phyloP scores from a whole-genome alignment of 1,284 basidiomycete species.

The Leccinum discolor region DNA sequence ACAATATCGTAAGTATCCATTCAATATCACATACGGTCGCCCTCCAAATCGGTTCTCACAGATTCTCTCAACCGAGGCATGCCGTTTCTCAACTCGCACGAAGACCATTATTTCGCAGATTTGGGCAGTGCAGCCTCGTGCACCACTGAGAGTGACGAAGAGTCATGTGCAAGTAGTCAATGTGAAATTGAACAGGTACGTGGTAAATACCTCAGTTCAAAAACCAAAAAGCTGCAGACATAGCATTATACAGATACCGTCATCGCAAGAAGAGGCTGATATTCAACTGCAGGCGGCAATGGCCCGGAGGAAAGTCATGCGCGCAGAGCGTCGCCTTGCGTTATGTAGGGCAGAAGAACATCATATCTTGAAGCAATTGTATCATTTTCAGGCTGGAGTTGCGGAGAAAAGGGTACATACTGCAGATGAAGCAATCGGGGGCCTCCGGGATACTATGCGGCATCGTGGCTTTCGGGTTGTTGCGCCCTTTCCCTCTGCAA shows the following conservation, averaged over 20 bases:
- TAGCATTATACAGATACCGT: not conserved
- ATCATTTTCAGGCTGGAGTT: not conserved
- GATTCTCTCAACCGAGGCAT: not conserved
- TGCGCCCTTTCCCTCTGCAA: not conserved
- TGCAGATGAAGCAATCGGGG: not conserved
- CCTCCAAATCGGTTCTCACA: not conserved
- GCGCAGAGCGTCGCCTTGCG: not conserved
- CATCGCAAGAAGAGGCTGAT: not conserved
- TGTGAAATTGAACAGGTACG: not conserved
- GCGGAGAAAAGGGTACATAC: not conserved
- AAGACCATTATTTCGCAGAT: not conserved
- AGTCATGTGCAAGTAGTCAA: not conserved
- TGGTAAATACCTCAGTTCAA: not conserved
- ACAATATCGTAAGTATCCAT: not conserved
- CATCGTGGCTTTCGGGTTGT: not conserved
- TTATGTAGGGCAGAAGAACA: not conserved
- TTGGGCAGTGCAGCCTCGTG: not conserved
- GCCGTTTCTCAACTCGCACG: no score
- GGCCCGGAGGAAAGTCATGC: not conserved
- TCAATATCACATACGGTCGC: not conserved
- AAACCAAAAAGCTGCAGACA: not conserved
- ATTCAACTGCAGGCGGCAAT: not conserved
- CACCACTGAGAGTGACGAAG: not conserved
- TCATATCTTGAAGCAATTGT: not conserved
- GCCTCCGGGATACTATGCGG: not conserved